Percentiles rank a stretch among this genome's conserved stretches.
These are phyloP conservation scores for Petrea volubilis DNA, from an alignment of 257 asterid genomes.

Conservation along the genomic window DNA sequence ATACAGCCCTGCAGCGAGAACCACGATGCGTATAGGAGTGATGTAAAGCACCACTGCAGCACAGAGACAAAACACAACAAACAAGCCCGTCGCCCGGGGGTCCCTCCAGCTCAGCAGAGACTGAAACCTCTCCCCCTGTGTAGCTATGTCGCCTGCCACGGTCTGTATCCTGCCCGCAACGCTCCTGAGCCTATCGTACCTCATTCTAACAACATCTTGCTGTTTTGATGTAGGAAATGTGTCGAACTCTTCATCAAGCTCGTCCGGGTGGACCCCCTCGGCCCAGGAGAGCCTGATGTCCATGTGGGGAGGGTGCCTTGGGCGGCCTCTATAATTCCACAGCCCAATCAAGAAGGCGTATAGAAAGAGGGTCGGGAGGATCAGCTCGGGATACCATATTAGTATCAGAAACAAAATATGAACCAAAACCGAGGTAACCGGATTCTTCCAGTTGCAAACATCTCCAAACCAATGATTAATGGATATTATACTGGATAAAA, in stretches of 20 bases:
- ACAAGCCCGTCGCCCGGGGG: conserved; percentile 72
- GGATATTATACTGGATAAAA: conserved; percentile 50
- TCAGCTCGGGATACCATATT: conserved; percentile 66
- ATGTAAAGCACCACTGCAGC: conserved; percentile 59
- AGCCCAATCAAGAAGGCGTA: conserved; percentile 63
- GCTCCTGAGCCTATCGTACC: conserved; percentile 74
- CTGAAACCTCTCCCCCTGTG: conserved; percentile 76
- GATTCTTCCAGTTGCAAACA: conserved; percentile 62
- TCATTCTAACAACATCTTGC: conserved; percentile 52
- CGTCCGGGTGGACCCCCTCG: conserved; percentile 63
- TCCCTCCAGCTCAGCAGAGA: conserved; percentile 76
- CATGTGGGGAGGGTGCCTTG: conserved; percentile 75
- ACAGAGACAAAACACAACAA: conserved; percentile 53
- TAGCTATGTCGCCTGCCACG: conserved; percentile 70
- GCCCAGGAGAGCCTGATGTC: conserved; percentile 74
- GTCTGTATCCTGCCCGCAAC: conserved; percentile 81
- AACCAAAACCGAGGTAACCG: conserved; percentile 56
- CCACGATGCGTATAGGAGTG: conserved; percentile 54
- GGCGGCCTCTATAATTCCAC: conserved; percentile 66
- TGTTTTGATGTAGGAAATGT: conserved; percentile 57
- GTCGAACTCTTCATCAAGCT: conserved; percentile 80
- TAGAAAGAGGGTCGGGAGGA: conserved; percentile 61
- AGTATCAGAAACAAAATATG: conserved; percentile 63
- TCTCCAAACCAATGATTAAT: conserved; percentile 53
- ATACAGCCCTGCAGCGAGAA: conserved; percentile 51